Evolutionary conservation across 768 basidiomycete genomes (phyloP).

Genomic region (Suillus decipiens): DNA sequence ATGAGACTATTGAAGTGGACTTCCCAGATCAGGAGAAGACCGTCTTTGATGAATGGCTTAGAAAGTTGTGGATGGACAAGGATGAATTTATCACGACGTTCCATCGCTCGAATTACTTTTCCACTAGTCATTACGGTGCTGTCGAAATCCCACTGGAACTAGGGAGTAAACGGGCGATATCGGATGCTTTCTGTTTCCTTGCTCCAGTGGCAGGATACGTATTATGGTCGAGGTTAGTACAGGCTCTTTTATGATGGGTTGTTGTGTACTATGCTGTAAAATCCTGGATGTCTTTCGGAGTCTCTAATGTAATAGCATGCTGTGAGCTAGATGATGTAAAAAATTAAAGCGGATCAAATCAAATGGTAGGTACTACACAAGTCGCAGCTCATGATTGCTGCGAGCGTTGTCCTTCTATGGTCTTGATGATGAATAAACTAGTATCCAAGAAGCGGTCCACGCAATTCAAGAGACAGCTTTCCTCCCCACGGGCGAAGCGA

Average conservation of each 20-base stretch:
- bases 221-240: constrained; percentile 44
- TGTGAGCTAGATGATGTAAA: constrained; percentile 7
- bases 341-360: constrained; percentile 1
- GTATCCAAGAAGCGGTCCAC: constrained; percentile 92
- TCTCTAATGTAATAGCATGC: constrained; percentile 7
- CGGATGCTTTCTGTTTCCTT: constrained; percentile 74
- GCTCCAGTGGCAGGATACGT: constrained; percentile 55
- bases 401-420: constrained; percentile 44
- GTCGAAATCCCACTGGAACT: constrained; percentile 64
- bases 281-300: not conserved
- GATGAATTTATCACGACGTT: constrained; percentile 76
- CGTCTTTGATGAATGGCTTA: constrained; percentile 82
- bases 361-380: not conserved
- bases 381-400: constrained; percentile 37
- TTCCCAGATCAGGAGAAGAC: constrained; percentile 59
- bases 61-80: constrained; percentile 81
- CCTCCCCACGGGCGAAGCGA: constrained; percentile 77
- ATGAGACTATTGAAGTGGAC: constrained; percentile 43
- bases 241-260: constrained; percentile 21
- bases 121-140: constrained; percentile 24
- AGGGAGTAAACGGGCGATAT: constrained; percentile 52
- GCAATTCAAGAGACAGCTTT: constrained; percentile 83
- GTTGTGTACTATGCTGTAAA: constrained; percentile 13
- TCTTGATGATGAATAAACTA: constrained; percentile 77
- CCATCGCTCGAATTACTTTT: constrained; percentile 52